These are phyloP conservation scores for Penicillium sp. DNA, from an alignment of 2,329 filamentous ascomycete genomes.

Conservation along the genomic window DNA sequence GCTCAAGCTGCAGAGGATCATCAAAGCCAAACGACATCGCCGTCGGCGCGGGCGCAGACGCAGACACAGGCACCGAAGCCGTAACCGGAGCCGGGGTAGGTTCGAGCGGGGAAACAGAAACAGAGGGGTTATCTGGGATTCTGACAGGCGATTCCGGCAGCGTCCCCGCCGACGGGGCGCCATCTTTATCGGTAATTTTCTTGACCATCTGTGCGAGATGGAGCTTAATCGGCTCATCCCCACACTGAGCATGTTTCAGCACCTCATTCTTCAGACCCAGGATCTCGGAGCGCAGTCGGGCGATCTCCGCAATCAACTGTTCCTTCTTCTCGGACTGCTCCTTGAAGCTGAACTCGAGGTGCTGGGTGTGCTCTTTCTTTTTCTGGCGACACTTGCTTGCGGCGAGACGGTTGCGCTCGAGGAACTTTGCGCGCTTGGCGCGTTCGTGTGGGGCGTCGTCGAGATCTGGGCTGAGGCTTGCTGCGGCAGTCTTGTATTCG, in stretches of 20 bases:
- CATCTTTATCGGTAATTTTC: conserved; percentile 27
- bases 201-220: conserved; percentile 34
- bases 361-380: conserved; percentile 51
- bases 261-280: conserved; percentile 36
- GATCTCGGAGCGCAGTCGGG: conserved; percentile 31
- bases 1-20: conserved; percentile 25
- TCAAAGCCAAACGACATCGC: conserved; percentile 29
- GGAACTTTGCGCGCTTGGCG: conserved; percentile 44
- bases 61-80: background rate
- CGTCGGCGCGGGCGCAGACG: background rate
- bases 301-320: conserved; percentile 27
- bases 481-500: conserved; percentile 11
- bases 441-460: conserved; percentile 22
- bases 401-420: conserved; percentile 52
- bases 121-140: conserved; percentile 12
- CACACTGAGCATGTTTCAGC: conserved; percentile 33
- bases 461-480: conserved; percentile 19
- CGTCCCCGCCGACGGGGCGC: background rate
- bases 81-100: background rate
- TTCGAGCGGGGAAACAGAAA: conserved; percentile 8
- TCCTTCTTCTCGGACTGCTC: conserved; percentile 31
- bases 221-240: conserved; percentile 31
- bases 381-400: conserved; percentile 56
- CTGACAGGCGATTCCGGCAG: conserved; percentile 4
- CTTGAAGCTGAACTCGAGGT: conserved; percentile 39